Evolutionary conservation across 176 grass and related monocot genomes (phyloP), one percentile per base, ranked within the genome.

Genomic region (Saccharum spontaneum): DNA sequence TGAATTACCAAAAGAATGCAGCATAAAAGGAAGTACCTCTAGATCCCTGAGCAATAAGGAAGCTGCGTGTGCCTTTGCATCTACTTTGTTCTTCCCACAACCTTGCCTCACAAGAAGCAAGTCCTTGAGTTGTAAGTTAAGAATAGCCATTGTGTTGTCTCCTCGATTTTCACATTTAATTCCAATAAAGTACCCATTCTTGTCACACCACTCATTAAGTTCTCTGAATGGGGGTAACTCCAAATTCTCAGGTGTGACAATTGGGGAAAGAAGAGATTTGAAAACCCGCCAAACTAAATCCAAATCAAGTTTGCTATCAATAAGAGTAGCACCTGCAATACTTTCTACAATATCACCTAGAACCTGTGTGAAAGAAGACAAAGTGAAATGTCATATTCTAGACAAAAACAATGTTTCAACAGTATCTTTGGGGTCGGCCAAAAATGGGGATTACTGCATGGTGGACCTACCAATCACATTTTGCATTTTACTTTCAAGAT

Each of bases 311-410:
- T 92, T 90, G 69, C 78, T 89, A 75, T 98, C 96, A 68, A 98
- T 92, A 78, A 98, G 73, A 71, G 94, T 79, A 62, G 96, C 96
- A 67, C 91, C 96, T 6, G 85, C 88, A 72, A 95, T 90, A 90
- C 96, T 98, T 91, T 98, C 96, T 82, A 98, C 81, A 65, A 98
- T 94, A 78, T 98, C 96, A 83, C 93, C 91, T 69, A 98, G 91
- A 87, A 89, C 96, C 96, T 98, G 74, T 46, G 69, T 37, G 28
- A 82, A 23, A 77, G 60, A 83, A 79, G 28, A 79, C 64, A 46
- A 26, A 78, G 46, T 76, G 10, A 82, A 75, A n/a, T 71, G 38
- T 30, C 67, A 36, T 69, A 52, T 57, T 70, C 22, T 82, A 6
- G 14, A 57, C 40, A 71, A 41, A 49, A 17, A 71, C 34, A 82